These are phyloP conservation scores for Acanthamoeba lenticulata DNA, from an alignment of 208 protist species.

Conservation along the genomic window DNA sequence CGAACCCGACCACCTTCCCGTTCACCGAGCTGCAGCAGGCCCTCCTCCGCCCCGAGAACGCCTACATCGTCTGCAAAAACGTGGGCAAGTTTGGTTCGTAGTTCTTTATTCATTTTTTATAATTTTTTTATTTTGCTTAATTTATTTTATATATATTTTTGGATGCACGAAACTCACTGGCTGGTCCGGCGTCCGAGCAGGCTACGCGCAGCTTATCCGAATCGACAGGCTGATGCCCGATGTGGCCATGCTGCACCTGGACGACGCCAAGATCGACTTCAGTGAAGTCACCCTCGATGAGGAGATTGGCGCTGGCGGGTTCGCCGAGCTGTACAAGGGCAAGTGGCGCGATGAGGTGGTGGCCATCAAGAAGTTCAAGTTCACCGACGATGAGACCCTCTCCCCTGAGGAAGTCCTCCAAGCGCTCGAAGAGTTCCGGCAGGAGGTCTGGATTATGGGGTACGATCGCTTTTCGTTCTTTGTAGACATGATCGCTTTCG, in stretches of 20 bases:
- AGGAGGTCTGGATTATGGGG: constrained; percentile 66
- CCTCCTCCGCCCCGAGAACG: neutral
- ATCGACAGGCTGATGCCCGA: constrained; percentile 44
- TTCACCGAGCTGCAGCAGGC: constrained; percentile 45
- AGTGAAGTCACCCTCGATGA: constrained; percentile 17
- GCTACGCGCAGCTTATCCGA: neutral
- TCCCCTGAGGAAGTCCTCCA: neutral
- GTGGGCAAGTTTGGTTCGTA: constrained; percentile 23
- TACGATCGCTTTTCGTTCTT: too few relatives aligned
- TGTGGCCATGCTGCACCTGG: constrained; percentile 52
- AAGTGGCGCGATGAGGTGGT: constrained; percentile 47
- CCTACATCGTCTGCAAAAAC: constrained; percentile 46
- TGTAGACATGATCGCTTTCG: too few relatives aligned
- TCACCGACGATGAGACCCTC: constrained; percentile 40
- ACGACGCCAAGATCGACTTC: constrained; percentile 42
- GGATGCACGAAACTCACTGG: too few relatives aligned
- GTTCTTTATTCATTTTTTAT: too few relatives aligned
- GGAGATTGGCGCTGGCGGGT: constrained; percentile 26
- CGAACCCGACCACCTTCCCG: constrained; percentile 18
- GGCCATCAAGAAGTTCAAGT: constrained; percentile 62
- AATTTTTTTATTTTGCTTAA: too few relatives aligned
- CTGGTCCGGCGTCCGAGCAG: too few relatives aligned
- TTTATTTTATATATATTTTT: too few relatives aligned
- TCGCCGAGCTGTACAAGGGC: constrained; percentile 42
- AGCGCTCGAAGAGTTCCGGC: constrained; percentile 54